Evolutionary conservation across 768 basidiomycete genomes (phyloP).

Genomic region (Hygrocybe punicea): DNA sequence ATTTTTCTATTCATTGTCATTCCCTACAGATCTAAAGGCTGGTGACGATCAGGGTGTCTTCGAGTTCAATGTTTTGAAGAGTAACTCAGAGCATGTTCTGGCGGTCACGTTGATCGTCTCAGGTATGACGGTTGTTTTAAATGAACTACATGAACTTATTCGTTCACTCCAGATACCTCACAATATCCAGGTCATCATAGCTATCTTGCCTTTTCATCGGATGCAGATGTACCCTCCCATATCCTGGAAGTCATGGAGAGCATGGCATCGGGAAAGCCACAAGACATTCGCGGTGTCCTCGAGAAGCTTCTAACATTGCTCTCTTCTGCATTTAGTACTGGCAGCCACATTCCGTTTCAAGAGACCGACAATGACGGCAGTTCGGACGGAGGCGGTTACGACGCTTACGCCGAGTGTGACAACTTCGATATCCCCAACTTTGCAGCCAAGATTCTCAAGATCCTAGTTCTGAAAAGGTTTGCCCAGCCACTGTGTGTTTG

Average conservation of each 20-base stretch:
- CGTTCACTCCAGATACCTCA: conserved; percentile 48
- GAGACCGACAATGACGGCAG: conserved; percentile 14
- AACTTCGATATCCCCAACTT: conserved; percentile 33
- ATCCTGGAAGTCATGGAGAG: conserved; percentile 44
- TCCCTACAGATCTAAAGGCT: conserved; percentile 40
- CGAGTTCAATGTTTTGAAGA: conserved; percentile 44
- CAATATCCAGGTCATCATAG: conserved; percentile 62
- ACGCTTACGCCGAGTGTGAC: conserved; percentile 35
- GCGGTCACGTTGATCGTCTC: conserved; percentile 47
- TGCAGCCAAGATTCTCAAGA: neutral
- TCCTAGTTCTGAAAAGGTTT: too few species aligned
- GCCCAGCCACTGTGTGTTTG: neutral
- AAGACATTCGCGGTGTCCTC: conserved; percentile 45
- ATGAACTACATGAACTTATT: neutral
- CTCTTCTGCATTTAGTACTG: conserved; percentile 22
- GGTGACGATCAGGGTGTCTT: conserved; percentile 68
- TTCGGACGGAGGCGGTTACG: neutral
- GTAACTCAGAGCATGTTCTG: conserved; percentile 33
- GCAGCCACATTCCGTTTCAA: conserved; percentile 3
- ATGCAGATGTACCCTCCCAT: conserved; percentile 39
- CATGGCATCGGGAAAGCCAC: conserved; percentile 40
- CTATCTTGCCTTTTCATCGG: conserved; percentile 53
- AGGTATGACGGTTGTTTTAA: conserved; percentile 31
- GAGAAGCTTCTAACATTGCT: conserved; percentile 39
- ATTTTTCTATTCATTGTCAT: too few species aligned